Base-by-base conservation (phyloP, 2,329 filamentous ascomycete genomes). In the Akanthomyces dipterigenus region DNA sequence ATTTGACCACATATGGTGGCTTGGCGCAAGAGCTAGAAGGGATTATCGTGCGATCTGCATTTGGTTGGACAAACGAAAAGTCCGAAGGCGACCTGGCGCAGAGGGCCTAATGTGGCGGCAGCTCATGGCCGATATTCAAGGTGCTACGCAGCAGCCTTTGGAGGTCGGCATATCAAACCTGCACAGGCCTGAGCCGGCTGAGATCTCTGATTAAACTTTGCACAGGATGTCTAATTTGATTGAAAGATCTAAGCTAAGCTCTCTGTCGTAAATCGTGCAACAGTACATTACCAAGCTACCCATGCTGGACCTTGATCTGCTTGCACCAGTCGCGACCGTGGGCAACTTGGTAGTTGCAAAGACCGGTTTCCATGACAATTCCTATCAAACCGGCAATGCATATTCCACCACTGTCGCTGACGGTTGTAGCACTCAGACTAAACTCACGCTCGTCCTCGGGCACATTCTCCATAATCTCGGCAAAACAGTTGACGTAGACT, bases 401-500 rank as follows among this genome's bases (percentile, higher is more conserved):
- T 38, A 98, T 96, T 0, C 95, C 93, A 0, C 79, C 93, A 45
- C 90, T 95, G 72, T 98, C 95, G 70, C 91, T 96, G 45, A 97
- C 93, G 28, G 89, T 96, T 3, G 92, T 95, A 0, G 93, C 93
- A 0, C 90, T 87, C 1, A 99, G 77, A 63, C 91, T 96, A 70
- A 98, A 98, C 75, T 99, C 95, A 6, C 93, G 83, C 58, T 97
- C 92, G 36, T 86, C 83, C 5, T 82, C 78, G 0, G 87, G 85
- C 1, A 97, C 87, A 7, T 87, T 86, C 68, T 97, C 91, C 72
- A 91, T 88, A 64, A 99, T 97, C 71, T 96, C 90, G 0, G 93
- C 91, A 74, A 98, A 99, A 0, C 93, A 96, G 69, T 93, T 96
- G 63, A 98, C 93, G 69, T 99, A 99, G 0, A 98, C 95, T 3